Percentiles rank a stretch among this genome's conserved stretches.
Conservation (phyloP, 768 basidiomycete species). For the Kondoa malvinella region DNA sequence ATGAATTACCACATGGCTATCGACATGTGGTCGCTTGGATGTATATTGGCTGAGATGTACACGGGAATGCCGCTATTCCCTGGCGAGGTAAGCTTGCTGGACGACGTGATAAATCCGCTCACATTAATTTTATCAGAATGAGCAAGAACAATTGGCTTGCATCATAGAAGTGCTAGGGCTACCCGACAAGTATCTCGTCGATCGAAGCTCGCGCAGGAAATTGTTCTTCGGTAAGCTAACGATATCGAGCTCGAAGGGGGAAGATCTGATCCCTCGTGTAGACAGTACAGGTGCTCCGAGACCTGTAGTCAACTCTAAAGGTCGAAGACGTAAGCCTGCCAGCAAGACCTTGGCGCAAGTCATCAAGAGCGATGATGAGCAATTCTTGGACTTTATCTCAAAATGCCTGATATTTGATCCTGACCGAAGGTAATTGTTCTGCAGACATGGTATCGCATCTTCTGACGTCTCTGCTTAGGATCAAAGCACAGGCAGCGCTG, state of each 20-base stretch:
- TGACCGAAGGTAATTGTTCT: constrained; percentile 45
- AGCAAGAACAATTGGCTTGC: constrained; percentile 91
- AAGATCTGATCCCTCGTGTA: constrained; percentile 30
- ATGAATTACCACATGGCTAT: constrained; percentile 96
- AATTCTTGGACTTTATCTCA: constrained; percentile 88
- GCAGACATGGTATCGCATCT: not conserved
- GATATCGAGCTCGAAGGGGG: not conserved
- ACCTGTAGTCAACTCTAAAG: constrained; percentile 89
- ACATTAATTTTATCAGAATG: no score
- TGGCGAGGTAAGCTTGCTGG: constrained; percentile 47
- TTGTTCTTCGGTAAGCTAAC: constrained; percentile 76
- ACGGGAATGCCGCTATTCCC: constrained; percentile 98
- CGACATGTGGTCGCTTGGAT: constrained; percentile 94
- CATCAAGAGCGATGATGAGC: constrained; percentile 77
- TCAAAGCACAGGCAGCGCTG: constrained; percentile 4
- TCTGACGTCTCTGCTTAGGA: not conserved
- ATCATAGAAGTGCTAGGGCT: constrained; percentile 98
- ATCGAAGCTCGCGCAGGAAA: constrained; percentile 79
- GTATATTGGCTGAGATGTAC: constrained; percentile 89
- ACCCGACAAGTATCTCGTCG: constrained; percentile 87
- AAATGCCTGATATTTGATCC: constrained; percentile 99
- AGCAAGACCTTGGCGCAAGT: constrained; percentile 78
- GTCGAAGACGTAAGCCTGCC: constrained; percentile 74
- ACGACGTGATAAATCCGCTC: no score
- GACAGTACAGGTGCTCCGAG: constrained; percentile 86